Evolutionary conservation across 2,329 filamentous ascomycete genomes (phyloP), one percentile per base, ranked within the genome.

Genomic region (Ascochyta viciae-villosae): DNA sequence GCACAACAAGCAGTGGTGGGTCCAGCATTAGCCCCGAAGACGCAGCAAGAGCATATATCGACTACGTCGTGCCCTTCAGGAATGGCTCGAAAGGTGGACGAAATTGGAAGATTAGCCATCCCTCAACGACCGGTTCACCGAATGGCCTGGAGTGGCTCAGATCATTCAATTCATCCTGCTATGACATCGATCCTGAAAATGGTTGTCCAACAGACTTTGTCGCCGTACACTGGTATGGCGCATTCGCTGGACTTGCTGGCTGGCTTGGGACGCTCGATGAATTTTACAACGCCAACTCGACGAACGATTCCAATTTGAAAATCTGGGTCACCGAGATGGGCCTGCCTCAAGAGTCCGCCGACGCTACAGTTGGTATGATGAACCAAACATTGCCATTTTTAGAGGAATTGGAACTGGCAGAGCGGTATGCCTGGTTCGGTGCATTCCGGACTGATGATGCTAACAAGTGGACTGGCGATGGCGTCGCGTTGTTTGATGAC

Each of bases 261-360:
- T 87, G 89, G 65, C 80, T 92, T 45, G 87, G 87, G 4, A 82
- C 87, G 55, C 81, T 87, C 44, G 77, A 82, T 41, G 82, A 81
- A 26, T 79, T 78, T 22, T 82, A 81, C 61, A 75, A 75, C 34
- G 64, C 60, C 27, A 78, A 87, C 81, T 73, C 74, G 64, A 80
- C 84, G 2, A 70, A 71, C 64, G 79, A 83, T 6, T 19, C 52
- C 6, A 60, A 61, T 3, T 29, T 75, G 35, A 72, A 65, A 59
- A 85, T 93, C 54, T 95, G 90, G 91, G 79, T 94, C 8, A 95
- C 91, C 22, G 91, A 95, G 73, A 90, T 89, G 74, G 90, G 88
- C 41, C 80, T 84, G 35, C 75, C 80, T 51, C 77, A 89, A 57
- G 80, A 84, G 60, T 78, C 83, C 34, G 81, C 89, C 7, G 57